Evolutionary conservation across 208 protist genomes (phyloP).

Genomic region (Acanthamoeba sp.): DNA sequence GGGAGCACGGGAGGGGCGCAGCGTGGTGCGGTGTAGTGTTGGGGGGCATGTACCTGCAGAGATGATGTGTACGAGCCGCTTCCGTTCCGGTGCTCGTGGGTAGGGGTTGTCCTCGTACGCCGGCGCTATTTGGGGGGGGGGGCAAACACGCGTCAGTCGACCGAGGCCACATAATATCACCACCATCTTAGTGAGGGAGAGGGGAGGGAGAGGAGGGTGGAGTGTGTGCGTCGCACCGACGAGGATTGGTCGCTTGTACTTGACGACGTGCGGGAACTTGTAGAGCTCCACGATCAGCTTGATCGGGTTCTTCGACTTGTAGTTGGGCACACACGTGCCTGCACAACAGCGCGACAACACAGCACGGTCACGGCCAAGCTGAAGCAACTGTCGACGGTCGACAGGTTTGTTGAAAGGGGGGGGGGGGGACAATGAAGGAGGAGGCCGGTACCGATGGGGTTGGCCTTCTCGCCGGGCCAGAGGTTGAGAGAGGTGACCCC

Average conservation of each 20-base stretch:
- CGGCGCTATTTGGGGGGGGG: too few relatives aligned
- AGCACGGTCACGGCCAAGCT: too few relatives aligned
- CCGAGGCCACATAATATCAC: too few relatives aligned
- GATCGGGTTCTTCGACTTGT: constrained; percentile 40
- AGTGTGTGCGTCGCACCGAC: background rate
- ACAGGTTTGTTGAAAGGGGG: too few relatives aligned
- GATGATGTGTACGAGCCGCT: background rate
- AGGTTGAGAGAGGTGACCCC: constrained; percentile 41
- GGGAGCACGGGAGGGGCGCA: too few relatives aligned
- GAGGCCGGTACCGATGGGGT: constrained; percentile 75
- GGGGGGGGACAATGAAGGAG: too few relatives aligned
- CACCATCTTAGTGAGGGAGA: too few relatives aligned
- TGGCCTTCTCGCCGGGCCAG: constrained; percentile 81
- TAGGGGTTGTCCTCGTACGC: background rate
- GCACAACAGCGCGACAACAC: too few relatives aligned
- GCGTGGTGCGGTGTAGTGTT: too few relatives aligned
- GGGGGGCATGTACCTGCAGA: background rate
- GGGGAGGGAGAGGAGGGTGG: too few relatives aligned
- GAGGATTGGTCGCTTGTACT: background rate
- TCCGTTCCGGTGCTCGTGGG: background rate
- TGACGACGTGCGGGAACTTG: background rate
- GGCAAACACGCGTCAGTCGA: too few relatives aligned
- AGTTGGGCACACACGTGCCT: constrained; percentile 37
- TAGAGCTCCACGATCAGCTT: background rate
- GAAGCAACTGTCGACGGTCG: too few relatives aligned